Conservation (phyloP, 805 yeast species). For the Starmerella apis region DNA sequence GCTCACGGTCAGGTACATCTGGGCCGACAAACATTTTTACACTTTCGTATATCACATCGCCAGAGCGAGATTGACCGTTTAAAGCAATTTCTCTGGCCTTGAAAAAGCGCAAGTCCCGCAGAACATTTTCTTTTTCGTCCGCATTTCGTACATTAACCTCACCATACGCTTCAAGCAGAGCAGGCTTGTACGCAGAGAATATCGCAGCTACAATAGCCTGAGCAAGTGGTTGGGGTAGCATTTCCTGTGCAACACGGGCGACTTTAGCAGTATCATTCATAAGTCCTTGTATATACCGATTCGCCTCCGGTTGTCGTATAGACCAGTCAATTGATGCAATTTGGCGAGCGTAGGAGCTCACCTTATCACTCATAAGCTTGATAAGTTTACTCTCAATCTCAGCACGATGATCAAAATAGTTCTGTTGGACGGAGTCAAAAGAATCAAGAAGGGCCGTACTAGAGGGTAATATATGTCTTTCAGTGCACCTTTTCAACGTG, state of each 20-base stretch:
- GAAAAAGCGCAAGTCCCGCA: conserved; percentile 55
- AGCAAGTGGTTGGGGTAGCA: conserved; percentile 36
- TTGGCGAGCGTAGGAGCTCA: conserved; percentile 41
- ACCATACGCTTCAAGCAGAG: conserved; percentile 38
- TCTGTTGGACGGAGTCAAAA: conserved; percentile 36
- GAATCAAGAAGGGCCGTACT: neutral
- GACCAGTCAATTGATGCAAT: conserved; percentile 45
- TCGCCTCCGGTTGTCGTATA: conserved; percentile 1
- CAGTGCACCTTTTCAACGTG: conserved; percentile 30
- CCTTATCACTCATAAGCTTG: conserved; percentile 60
- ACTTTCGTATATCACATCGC: conserved; percentile 52
- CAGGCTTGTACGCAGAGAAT: conserved; percentile 46
- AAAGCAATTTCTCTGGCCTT: conserved; percentile 49
- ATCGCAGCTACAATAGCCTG: conserved; percentile 30
- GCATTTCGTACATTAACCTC: conserved; percentile 31
- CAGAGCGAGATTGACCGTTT: conserved; percentile 52
- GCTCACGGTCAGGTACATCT: conserved; percentile 8
- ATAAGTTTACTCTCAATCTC: conserved; percentile 55
- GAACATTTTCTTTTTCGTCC: conserved; percentile 39
- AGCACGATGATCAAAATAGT: conserved; percentile 49
- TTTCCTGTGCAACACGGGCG: conserved; percentile 47
- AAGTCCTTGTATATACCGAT: conserved; percentile 50
- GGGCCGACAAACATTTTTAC: conserved; percentile 38
- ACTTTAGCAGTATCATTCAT: conserved; percentile 60
- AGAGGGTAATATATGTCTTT: conserved; percentile 25